Base-by-base conservation (phyloP, 1,284 basidiomycete species). In the Earliella scabrosa region DNA sequence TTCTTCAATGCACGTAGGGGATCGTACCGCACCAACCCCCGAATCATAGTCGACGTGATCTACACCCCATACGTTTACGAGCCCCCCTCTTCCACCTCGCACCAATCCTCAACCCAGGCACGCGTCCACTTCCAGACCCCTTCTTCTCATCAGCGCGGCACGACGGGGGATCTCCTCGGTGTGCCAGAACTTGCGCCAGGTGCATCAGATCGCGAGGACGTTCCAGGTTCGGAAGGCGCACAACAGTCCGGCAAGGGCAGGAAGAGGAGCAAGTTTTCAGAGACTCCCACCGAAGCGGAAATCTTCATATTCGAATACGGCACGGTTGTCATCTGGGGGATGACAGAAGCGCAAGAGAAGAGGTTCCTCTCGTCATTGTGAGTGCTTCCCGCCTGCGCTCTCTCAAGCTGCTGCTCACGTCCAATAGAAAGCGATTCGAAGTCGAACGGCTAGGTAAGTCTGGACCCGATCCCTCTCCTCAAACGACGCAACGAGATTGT, bases 231-330 rank as follows among this genome's bases (percentile, higher is more conserved):
- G 3, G 46, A 40, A 18, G 38, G 8, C 40, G 72, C 69, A 31
- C 73, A 71, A 29, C 65, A 67, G 45, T 67, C 56, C 38, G 63
- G 68, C 46, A 69, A 63, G 66, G 73, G 69, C 63, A 77, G 73
- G 65, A 81, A 77, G 70, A 79, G 77, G 66, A 85, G 79, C 71
- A 87, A 85, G 70, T 88, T 91, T 68, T 74, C 88, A 65, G 79
- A 84, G 39, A 76, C 84, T 47, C 77, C 86, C 50, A 79, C 83
- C 66, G 80, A 92, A 72, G 92, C 93, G 9, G 94, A 97, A 71
- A 90, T 96, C 56, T 98, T 97, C 73, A 77, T 97, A 62, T 98
- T 98, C 75, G 86, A 91, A 63, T 98, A 97, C 72, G 95, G 95
- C 18, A 92, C 90, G 1, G 91, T 97, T 32, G 95, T 98, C 21